Conservation (phyloP, 352 stramenopile genomes). For the Phytopythium boreale region DNA sequence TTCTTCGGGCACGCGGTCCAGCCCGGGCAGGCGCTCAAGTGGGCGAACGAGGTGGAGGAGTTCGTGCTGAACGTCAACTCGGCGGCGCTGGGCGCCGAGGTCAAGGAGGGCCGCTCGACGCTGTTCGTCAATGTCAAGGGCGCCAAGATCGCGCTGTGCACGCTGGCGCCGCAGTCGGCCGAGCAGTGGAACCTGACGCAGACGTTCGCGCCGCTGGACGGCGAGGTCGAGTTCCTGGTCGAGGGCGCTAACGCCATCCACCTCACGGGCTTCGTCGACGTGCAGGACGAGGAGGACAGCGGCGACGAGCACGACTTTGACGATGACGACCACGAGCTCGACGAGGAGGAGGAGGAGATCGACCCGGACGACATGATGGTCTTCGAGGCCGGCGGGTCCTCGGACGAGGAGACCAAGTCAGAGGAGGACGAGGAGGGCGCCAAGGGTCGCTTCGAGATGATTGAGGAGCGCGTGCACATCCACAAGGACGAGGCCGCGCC, state of each 20-base stretch:
- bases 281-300: slow-evolving; percentile 66
- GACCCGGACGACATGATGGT: slow-evolving; percentile 56
- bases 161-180: slow-evolving; percentile 49
- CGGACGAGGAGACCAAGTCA: slow-evolving; percentile 27
- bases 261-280: slow-evolving; percentile 77
- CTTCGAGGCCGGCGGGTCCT: slow-evolving; percentile 36
- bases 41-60: slow-evolving; percentile 70
- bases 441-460: slow-evolving; percentile 63
- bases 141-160: slow-evolving; percentile 71
- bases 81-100: slow-evolving; percentile 59
- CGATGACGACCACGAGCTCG: slow-evolving; percentile 29
- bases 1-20: slow-evolving; percentile 79
- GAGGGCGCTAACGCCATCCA: slow-evolving; percentile 79
- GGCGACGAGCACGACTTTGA: slow-evolving; percentile 60
- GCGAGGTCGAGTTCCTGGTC: slow-evolving; percentile 61
- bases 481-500: slow-evolving; percentile 16
- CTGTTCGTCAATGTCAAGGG: slow-evolving; percentile 70
- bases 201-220: slow-evolving; percentile 75
- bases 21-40: slow-evolving; percentile 62
- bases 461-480: slow-evolving; percentile 52
- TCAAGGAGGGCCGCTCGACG: slow-evolving; percentile 58
- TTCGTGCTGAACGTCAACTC: slow-evolving; percentile 77
- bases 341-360: slow-evolving; percentile 36
- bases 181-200: slow-evolving; percentile 81
- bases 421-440: slow-evolving; percentile 42